Evolutionary conservation across 495 filamentous ascomycete species (phyloP).

Genomic region (Penicillium samsonianum): DNA sequence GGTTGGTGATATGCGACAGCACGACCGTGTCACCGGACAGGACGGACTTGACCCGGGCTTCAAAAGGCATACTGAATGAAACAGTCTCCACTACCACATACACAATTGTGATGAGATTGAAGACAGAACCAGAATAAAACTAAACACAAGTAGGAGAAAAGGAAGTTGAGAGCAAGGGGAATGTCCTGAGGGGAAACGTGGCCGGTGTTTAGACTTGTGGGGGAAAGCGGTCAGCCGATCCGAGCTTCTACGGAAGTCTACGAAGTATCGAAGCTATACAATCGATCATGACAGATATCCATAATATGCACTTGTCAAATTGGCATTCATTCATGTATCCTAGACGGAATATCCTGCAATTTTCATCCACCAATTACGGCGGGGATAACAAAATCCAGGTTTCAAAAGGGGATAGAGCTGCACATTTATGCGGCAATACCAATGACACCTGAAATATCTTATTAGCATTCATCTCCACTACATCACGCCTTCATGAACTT

Average conservation of each 20-base stretch:
- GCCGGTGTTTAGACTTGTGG: slow-evolving; percentile 31
- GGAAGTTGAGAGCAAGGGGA: slow-evolving; percentile 20
- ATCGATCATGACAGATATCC: slow-evolving; percentile 6
- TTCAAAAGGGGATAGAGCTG: slow-evolving; percentile 13
- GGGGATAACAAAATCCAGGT: slow-evolving; percentile 20
- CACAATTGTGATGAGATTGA: slow-evolving; percentile 17
- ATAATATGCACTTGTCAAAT: slow-evolving; percentile 8
- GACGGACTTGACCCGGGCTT: slow-evolving; percentile 89
- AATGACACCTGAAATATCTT: slow-evolving; percentile 66
- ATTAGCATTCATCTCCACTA: slow-evolving; percentile 8
- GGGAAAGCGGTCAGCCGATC: slow-evolving; percentile 34
- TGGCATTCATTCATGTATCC: slow-evolving; percentile 30
- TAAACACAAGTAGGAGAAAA: slow-evolving; percentile 20
- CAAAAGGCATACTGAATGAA: slow-evolving; percentile 44
- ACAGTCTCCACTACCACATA: slow-evolving; percentile 22
- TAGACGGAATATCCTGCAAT: slow-evolving; percentile 29
- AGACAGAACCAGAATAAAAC: slow-evolving; percentile 20
- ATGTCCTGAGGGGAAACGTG: slow-evolving; percentile 31
- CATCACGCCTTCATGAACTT: slow-evolving; percentile 33
- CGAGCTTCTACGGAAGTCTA: slow-evolving; percentile 10
- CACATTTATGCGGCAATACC: slow-evolving; percentile 67
- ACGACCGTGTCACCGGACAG: slow-evolving; percentile 90
- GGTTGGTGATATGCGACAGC: slow-evolving; percentile 72
- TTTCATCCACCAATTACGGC: slow-evolving; percentile 21
- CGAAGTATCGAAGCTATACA: neutral